These are phyloP conservation scores for Oryza coarctata DNA, from an alignment of 176 grass and related monocot species.

Conservation along the genomic window DNA sequence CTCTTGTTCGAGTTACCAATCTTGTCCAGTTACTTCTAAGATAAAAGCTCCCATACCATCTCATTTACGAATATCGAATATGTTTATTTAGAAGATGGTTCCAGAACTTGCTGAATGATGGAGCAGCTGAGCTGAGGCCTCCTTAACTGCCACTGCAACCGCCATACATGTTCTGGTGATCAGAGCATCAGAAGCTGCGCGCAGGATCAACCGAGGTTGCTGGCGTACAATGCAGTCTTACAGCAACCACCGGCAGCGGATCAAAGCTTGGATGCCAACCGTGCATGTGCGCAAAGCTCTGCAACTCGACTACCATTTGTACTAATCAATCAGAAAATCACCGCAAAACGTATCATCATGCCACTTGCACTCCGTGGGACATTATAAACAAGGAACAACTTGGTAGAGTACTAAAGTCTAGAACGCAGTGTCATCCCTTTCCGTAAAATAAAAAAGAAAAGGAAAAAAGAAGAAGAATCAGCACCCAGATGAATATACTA, in stretches of 20 bases:
- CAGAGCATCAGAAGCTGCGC: not conserved
- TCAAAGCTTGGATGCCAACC: conserved; percentile 22
- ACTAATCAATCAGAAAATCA: conserved; percentile 6
- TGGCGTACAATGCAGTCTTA: not conserved
- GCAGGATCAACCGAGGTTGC: not conserved
- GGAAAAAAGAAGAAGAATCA: not conserved
- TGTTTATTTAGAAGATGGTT: not conserved
- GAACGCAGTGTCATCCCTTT: too few species aligned
- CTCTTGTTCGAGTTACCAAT: not conserved
- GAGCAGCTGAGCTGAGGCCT: not conserved
- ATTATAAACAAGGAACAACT: conserved; percentile 41
- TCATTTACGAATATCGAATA: not conserved
- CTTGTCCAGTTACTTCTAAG: too few species aligned
- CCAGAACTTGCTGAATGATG: not conserved
- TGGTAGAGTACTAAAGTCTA: not conserved
- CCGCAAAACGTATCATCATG: not conserved
- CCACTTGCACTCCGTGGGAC: conserved; percentile 20
- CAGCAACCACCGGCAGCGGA: conserved; percentile 30
- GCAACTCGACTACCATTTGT: conserved; percentile 14
- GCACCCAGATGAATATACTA: not conserved
- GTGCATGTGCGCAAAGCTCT: conserved; percentile 29
- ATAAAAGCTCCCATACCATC: not conserved
- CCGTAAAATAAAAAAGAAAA: too few species aligned
- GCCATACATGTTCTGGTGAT: conserved; percentile 12
- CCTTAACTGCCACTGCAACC: not conserved